phyloP scores from a whole-genome alignment of 176 grass and related monocot species.

The Cenchrus fungigraminus region DNA sequence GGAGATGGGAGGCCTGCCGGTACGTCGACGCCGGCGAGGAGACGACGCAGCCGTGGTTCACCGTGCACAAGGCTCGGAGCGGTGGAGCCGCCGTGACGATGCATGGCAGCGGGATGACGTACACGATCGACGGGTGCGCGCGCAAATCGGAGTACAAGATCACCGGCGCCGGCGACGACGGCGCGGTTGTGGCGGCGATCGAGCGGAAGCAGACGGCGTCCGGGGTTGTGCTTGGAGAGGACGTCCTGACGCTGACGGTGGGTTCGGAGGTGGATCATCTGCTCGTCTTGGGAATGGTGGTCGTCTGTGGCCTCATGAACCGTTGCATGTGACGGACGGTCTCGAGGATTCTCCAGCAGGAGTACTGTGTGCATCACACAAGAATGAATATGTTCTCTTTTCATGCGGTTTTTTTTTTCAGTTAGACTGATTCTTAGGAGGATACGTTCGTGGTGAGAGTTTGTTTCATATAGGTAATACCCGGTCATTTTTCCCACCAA shows the following conservation, averaged over 20 bases:
- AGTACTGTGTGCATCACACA: background rate
- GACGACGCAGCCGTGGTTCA: slow-evolving; percentile 57
- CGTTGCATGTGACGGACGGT: slow-evolving; percentile 16
- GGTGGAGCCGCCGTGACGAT: slow-evolving; percentile 9
- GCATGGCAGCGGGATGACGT: slow-evolving; percentile 27
- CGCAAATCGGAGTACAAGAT: slow-evolving; percentile 52
- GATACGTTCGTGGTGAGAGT: background rate
- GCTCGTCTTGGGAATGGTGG: slow-evolving; percentile 62
- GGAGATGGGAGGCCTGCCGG: slow-evolving; percentile 35
- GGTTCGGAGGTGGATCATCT: slow-evolving; percentile 58
- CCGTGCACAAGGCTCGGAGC: slow-evolving; percentile 21
- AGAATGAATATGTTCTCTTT: background rate
- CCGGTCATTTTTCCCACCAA: background rate
- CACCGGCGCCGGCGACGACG: background rate
- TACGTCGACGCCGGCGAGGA: background rate
- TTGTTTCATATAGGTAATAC: background rate
- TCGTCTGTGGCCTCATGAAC: slow-evolving; percentile 71
- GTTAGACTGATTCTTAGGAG: background rate
- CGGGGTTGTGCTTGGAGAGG: slow-evolving; percentile 59
- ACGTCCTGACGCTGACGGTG: slow-evolving; percentile 72
- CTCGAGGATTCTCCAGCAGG: background rate
- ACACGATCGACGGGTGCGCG: slow-evolving; percentile 42
- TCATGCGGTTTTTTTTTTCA: background rate
- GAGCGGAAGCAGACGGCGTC: slow-evolving; percentile 51
- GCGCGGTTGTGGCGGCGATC: slow-evolving; percentile 32